Conservation (phyloP, 73 alveolate species). For the Paramecium sonneborni region DNA sequence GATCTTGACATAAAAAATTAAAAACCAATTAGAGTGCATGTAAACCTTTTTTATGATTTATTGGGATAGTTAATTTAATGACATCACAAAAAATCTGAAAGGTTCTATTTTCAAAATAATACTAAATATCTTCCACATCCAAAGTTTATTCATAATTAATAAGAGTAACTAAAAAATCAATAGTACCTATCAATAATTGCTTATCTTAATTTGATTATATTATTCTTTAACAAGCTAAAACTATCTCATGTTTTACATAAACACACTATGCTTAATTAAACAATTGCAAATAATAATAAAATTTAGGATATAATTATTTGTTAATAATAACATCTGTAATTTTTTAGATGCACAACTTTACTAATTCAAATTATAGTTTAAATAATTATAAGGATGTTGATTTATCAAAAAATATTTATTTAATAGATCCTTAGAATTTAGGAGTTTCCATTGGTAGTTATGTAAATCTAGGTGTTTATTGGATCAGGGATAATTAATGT, state of each 20-base stretch:
- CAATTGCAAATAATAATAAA: background rate
- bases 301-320: background rate
- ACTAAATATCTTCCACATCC: conserved; percentile 17
- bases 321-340: background rate
- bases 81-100: background rate
- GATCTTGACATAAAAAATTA: background rate
- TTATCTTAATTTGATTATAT: background rate
- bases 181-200: background rate
- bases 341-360: background rate
- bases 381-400: background rate
- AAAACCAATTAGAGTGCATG: background rate
- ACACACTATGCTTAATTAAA: conserved; percentile 45
- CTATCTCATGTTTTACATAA: background rate
- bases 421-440: background rate
- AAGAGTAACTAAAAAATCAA: background rate
- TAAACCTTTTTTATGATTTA: background rate
- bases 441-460: conserved; percentile 45
- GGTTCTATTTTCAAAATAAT: conserved; percentile 1
- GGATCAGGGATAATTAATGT: background rate
- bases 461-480: conserved; percentile 48
- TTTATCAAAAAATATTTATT: conserved; percentile 2
- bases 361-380: conserved; percentile 1
- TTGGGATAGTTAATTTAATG: background rate
- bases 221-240: background rate
- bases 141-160: background rate